Evolutionary conservation across 768 basidiomycete genomes (phyloP).

Genomic region (Aureoboletus auriporus): DNA sequence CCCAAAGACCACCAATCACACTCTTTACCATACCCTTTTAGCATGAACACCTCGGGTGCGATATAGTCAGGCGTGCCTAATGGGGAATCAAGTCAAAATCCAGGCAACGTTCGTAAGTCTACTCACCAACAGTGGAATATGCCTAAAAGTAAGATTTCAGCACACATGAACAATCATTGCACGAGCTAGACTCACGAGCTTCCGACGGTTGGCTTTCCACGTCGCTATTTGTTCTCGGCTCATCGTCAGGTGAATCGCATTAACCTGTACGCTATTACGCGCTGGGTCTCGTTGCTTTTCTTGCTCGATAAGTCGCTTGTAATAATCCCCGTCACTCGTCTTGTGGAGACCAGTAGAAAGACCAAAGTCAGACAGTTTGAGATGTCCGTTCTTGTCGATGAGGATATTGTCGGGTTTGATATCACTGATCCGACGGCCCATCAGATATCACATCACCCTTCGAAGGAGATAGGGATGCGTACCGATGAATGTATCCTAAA

Average conservation of each 20-base stretch:
- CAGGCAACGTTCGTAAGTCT: not conserved
- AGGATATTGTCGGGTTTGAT: conserved; percentile 99
- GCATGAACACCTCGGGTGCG: conserved; percentile 94
- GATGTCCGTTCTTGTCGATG: conserved; percentile 94
- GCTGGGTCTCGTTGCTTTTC: conserved; percentile 60
- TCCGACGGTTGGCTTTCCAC: conserved; percentile 98
- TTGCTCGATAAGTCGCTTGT: conserved; percentile 85
- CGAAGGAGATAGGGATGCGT: conserved; percentile 20
- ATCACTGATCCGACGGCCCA: conserved; percentile 55
- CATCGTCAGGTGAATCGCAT: conserved; percentile 96
- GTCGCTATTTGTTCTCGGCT: conserved; percentile 95
- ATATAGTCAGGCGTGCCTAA: conserved; percentile 55
- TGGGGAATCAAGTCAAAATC: conserved; percentile 2
- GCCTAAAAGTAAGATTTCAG: conserved; percentile 49
- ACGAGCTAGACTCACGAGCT: conserved; percentile 55
- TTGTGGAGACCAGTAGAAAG: conserved; percentile 98
- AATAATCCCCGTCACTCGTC: conserved; percentile 89
- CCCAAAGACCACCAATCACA: conserved; percentile 99
- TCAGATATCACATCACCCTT: conserved; percentile 1
- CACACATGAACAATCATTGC: not conserved
- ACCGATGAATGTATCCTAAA: conserved; percentile 99
- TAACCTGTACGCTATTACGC: conserved; percentile 96
- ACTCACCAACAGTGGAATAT: conserved; percentile 77
- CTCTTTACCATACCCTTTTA: conserved; percentile 97
- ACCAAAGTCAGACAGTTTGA: conserved; percentile 98